Conservation (phyloP, 805 yeast species). For the Candida namnaoensis region DNA sequence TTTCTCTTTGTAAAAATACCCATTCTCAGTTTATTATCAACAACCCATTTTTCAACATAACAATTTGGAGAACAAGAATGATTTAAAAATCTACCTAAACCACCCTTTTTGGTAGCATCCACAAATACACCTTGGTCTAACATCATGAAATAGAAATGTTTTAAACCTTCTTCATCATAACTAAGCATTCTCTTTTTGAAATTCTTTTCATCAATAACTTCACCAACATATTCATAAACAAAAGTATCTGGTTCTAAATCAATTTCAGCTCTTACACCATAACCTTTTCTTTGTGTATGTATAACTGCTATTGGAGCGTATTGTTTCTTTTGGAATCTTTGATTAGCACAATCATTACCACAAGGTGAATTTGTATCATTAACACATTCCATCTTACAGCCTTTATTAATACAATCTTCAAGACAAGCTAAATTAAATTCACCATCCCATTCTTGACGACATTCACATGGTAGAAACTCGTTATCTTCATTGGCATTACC, state of each 20-base stretch:
- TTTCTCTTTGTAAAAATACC: slow-evolving; percentile 84
- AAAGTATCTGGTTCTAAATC: slow-evolving; percentile 57
- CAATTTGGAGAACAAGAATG: slow-evolving; percentile 96
- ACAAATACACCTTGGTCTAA: slow-evolving; percentile 86
- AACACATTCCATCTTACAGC: slow-evolving; percentile 88
- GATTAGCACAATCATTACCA: slow-evolving; percentile 77
- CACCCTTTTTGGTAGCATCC: slow-evolving; percentile 88
- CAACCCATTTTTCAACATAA: slow-evolving; percentile 95
- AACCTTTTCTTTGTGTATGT: slow-evolving; percentile 79
- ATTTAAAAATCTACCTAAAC: slow-evolving; percentile 85
- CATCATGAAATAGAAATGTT: slow-evolving; percentile 95
- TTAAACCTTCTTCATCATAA: slow-evolving; percentile 60
- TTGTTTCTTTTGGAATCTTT: slow-evolving; percentile 72
- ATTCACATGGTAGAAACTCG: slow-evolving; percentile 88
- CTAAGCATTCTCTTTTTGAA: slow-evolving; percentile 67
- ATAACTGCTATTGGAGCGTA: slow-evolving; percentile 78
- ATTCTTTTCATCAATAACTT: slow-evolving; percentile 74
- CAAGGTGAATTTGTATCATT: slow-evolving; percentile 56
- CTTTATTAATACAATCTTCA: slow-evolving; percentile 85
- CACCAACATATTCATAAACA: slow-evolving; percentile 90
- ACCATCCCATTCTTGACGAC: slow-evolving; percentile 43
- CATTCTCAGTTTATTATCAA: slow-evolving; percentile 83
- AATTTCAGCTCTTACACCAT: slow-evolving; percentile 70
- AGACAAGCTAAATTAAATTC: slow-evolving; percentile 63
- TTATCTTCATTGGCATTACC: slow-evolving; percentile 67